Base-by-base conservation (phyloP, 2,329 filamentous ascomycete genomes). In the Pezizomycotina sp. region DNA sequence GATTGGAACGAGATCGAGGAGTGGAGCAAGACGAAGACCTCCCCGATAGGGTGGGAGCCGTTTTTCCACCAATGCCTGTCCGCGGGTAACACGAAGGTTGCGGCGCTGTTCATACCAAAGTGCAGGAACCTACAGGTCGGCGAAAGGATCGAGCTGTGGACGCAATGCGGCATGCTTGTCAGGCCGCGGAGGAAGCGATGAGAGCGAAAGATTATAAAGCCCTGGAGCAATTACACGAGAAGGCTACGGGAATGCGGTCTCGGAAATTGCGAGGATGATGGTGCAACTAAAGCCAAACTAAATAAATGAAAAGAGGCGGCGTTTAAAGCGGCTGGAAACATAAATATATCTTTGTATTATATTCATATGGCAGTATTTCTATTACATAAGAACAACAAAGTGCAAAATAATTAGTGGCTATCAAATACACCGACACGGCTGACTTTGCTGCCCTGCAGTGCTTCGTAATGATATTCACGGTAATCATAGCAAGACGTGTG, bases 41-140 rank as follows among this genome's bases (percentile, higher is more conserved):
- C 78, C 40, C 81, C 86, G 1, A 95, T 98, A 54, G 86, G 86
- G 7, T 98, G 89, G 89, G 82, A 92, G 74, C 82, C 86, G 0
- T 98, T 92, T 59, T 93, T 80, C 63, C 91, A 89, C 53, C 77
- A 91, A 51, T 73, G 80, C 18, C 63, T 95, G 1, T 74, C 77
- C 29, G 89, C 89, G 1, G 89, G 89, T 28, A 95, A 95, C 54
- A 77, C 81, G 4, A 77, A 84, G 43, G 65, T 92, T 10, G 89
- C 89, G 1, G 70, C 77, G 1, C 57, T 71, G 4, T 95, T 93
- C 58, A 73, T 95, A 33, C 74, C 81, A 2, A 95, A 95, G 58
- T 93, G 84, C 61, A 76, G 74, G 10, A 64, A 65, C 36, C 56
- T 91, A 29, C 67, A 74, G 27, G 63, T 69, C 1, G 66, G 70